Percentiles rank a stretch among this genome's conserved stretches.
Evolutionary conservation across 768 basidiomycete species (phyloP).

Genomic region (Crucibulum laeve): DNA sequence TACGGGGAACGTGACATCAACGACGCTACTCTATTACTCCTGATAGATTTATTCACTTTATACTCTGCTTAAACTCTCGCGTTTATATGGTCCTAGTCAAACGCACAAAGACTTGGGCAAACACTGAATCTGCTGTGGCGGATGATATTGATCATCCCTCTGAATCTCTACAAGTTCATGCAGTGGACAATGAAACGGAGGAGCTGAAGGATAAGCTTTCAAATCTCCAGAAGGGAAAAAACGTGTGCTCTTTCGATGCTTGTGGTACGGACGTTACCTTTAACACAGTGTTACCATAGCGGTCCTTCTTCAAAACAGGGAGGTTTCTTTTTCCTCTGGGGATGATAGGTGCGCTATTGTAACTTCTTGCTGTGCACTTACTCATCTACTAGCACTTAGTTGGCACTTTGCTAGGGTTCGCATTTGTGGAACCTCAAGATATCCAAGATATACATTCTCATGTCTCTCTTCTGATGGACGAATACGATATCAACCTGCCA

Average conservation of each 20-base stretch:
- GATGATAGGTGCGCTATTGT: slow-evolving; percentile 40
- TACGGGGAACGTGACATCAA: too few species aligned
- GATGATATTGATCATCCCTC: neutral
- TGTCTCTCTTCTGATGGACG: slow-evolving; percentile 59
- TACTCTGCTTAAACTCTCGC: too few species aligned
- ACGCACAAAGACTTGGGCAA: neutral
- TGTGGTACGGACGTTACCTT: neutral
- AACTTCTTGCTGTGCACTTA: neutral
- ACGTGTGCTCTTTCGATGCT: neutral
- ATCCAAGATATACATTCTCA: slow-evolving; percentile 68
- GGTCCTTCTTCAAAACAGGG: slow-evolving; percentile 28
- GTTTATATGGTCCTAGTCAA: slow-evolving; percentile 1
- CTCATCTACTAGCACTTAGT: slow-evolving; percentile 33
- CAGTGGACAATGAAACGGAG: too few species aligned
- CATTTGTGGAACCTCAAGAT: slow-evolving; percentile 62
- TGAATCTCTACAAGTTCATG: too few species aligned
- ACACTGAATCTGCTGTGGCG: neutral
- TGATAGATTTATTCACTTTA: too few species aligned
- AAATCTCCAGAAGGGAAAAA: neutral
- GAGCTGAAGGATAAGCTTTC: neutral
- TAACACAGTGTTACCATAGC: slow-evolving; percentile 4
- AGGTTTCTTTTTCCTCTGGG: slow-evolving; percentile 73
- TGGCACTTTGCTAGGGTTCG: slow-evolving; percentile 59
- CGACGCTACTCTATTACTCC: too few species aligned
- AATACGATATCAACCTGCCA: slow-evolving; percentile 66